A percentile compares a stretch with the other conserved stretches of the same genome.
These are phyloP conservation scores for Xylaria sp. DNA, from an alignment of 2,329 filamentous ascomycete species.

Conservation along the genomic window DNA sequence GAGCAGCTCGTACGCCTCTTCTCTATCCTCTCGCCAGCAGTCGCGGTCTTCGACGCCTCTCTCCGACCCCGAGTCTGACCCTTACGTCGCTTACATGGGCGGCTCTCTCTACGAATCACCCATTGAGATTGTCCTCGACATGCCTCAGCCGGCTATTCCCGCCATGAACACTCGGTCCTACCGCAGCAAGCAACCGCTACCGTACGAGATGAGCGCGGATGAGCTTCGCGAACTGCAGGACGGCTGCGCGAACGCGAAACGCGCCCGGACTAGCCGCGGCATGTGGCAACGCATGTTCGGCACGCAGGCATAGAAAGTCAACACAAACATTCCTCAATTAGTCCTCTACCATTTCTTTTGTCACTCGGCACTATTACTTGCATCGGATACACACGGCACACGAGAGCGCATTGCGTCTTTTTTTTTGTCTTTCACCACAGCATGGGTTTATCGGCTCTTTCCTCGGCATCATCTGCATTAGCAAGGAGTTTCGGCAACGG, in stretches of 20 bases:
- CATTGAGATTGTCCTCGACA: conserved; percentile 40
- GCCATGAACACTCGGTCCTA: conserved; percentile 25
- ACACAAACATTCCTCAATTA: not conserved
- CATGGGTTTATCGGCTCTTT: conserved; percentile 14
- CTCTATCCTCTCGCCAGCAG: conserved; percentile 41
- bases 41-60: conserved; percentile 49
- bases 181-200: conserved; percentile 37
- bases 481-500: conserved; percentile 15
- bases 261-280: conserved; percentile 42
- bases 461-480: conserved; percentile 16
- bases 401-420: conserved; percentile 12
- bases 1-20: conserved; percentile 45
- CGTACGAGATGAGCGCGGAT: conserved; percentile 52
- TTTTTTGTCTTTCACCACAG: not conserved
- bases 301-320: conserved; percentile 24
- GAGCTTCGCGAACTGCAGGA: conserved; percentile 48
- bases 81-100: conserved; percentile 36
- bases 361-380: conserved; percentile 6
- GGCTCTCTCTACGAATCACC: conserved; percentile 47
- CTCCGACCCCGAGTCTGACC: conserved; percentile 36
- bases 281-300: conserved; percentile 52
- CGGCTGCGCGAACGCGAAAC: conserved; percentile 42
- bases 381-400: conserved; percentile 11
- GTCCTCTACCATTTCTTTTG: conserved; percentile 9
- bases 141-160: conserved; percentile 33